These are phyloP conservation scores for Pseudisothecium myosuroides DNA, from an alignment of 225 moss, liverwort and hornwort species.

Conservation along the genomic window DNA sequence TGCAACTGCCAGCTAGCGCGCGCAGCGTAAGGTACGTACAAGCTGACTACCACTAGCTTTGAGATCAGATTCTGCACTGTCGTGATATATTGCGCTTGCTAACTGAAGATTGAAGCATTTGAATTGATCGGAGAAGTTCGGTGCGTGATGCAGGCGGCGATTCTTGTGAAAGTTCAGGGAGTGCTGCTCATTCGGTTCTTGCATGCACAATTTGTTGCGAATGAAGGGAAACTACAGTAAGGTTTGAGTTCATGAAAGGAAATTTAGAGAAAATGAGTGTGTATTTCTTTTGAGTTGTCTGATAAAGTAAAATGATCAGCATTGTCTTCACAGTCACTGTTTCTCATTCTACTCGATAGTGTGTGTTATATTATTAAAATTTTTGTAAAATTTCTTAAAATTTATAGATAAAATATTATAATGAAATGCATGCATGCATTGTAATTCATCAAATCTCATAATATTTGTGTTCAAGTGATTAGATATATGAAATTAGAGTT, in stretches of 20 bases:
- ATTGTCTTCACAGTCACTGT: constrained; percentile 2
- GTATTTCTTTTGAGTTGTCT: background rate
- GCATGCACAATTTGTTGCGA: background rate
- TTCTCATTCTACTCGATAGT: constrained; percentile 14
- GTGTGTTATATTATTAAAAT: background rate
- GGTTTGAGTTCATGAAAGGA: background rate
- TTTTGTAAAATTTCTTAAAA: background rate
- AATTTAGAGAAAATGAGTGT: background rate
- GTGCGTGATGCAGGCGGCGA: background rate
- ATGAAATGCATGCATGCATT: background rate
- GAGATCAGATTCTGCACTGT: background rate
- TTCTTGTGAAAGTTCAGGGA: background rate
- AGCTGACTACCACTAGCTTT: background rate
- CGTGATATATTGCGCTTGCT: background rate
- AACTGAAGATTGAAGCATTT: background rate
- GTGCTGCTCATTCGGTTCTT: background rate
- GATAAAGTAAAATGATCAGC: background rate
- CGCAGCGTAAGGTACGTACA: background rate
- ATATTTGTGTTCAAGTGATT: background rate
- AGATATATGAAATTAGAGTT: background rate
- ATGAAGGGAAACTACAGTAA: constrained; percentile 3
- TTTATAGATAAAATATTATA: background rate
- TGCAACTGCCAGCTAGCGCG: too few relatives aligned
- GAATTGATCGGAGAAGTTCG: background rate
- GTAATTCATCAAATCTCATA: background rate